Evolutionary conservation across 176 grass and related monocot genomes (phyloP).

Genomic region (Cenchrus fungigraminus): DNA sequence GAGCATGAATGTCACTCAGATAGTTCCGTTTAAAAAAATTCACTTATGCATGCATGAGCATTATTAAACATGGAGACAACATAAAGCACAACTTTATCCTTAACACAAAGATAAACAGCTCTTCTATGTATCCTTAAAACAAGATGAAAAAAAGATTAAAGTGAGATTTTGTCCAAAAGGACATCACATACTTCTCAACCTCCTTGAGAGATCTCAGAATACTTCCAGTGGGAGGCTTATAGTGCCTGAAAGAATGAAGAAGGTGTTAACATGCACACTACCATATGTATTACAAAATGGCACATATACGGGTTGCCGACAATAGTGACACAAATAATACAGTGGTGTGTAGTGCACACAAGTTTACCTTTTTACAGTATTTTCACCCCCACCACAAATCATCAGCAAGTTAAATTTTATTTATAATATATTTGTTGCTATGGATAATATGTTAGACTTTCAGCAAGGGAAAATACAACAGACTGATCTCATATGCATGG

Average conservation of each 20-base stretch:
- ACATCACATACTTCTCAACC: constrained; percentile 34
- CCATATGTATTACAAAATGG: background rate
- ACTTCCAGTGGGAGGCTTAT: constrained; percentile 44
- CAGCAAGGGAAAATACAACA: background rate
- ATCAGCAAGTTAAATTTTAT: background rate
- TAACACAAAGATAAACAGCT: background rate
- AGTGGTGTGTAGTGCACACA: background rate
- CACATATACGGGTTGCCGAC: background rate
- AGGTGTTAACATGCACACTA: background rate
- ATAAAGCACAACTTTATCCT: background rate
- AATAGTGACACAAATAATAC: background rate
- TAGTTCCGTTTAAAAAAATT: too few species aligned
- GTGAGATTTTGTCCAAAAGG: background rate
- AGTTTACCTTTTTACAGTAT: background rate
- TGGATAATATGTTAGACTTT: background rate
- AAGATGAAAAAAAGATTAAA: background rate
- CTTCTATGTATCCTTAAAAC: background rate
- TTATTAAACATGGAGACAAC: too few species aligned
- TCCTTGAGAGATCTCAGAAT: constrained; percentile 40
- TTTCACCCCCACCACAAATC: background rate
- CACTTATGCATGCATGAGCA: too few species aligned
- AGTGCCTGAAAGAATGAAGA: constrained; percentile 51
- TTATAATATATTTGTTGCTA: background rate
- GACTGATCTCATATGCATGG: background rate
- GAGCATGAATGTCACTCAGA: too few species aligned